Conservation (phyloP, 306 rosid species). For the Corylus americana region DNA sequence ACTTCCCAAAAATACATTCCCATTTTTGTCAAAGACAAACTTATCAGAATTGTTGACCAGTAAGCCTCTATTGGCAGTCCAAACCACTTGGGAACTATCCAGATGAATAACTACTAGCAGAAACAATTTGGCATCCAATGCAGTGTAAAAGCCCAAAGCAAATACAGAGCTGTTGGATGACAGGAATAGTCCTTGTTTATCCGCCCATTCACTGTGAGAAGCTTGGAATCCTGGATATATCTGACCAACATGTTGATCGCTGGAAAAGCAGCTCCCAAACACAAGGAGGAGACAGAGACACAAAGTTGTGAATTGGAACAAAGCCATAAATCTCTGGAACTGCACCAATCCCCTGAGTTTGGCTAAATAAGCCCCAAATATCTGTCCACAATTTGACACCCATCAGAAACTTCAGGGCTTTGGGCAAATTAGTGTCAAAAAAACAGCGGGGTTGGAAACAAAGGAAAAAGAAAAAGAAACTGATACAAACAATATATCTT, state of each 20-base stretch:
- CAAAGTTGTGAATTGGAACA: constrained; percentile 1
- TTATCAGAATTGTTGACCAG: constrained; percentile 31
- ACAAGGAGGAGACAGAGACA: constrained; percentile 17
- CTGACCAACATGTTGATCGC: constrained; percentile 5
- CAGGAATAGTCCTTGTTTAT: constrained; percentile 31
- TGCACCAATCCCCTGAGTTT: constrained; percentile 1
- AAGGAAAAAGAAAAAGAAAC: no score
- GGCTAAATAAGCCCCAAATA: constrained; percentile 1
- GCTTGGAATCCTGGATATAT: constrained; percentile 42
- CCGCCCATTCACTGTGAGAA: constrained; percentile 26
- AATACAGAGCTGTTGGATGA: constrained; percentile 33
- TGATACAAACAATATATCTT: not conserved
- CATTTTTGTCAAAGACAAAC: constrained; percentile 43
- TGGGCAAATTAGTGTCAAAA: not conserved
- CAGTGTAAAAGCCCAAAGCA: constrained; percentile 35
- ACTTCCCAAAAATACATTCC: constrained; percentile 33
- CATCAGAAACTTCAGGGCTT: constrained; percentile 1
- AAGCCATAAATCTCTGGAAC: constrained; percentile 19
- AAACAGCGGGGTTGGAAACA: not conserved
- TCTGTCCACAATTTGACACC: not conserved
- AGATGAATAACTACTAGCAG: constrained; percentile 37
- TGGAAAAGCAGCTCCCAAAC: constrained; percentile 23
- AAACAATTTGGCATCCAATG: constrained; percentile 21
- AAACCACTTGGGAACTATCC: constrained; percentile 35
- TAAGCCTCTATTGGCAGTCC: constrained; percentile 53